Evolutionary conservation across 192 early-diverging fungal species (phyloP), one percentile per base, ranked within the genome.

Genomic region (Coemansia sp.): DNA sequence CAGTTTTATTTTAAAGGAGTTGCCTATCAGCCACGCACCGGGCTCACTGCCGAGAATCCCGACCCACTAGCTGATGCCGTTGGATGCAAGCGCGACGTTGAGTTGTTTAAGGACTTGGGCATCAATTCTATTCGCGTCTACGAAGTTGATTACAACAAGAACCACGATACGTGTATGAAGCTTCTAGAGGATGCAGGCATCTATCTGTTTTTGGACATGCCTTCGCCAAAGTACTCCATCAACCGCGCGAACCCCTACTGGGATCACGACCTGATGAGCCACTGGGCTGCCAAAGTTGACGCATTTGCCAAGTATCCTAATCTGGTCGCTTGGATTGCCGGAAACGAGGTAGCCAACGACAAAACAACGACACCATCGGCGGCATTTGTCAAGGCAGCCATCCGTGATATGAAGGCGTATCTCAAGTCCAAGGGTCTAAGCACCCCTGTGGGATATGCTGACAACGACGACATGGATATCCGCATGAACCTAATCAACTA

Each of bases 1-100:
- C 87, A 90, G 65, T 86, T 88, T 69, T 90, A 80, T 48, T 84
- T 88, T 70, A 90, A 88, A 66, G 88, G 87, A 24, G 78, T 88
- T 6, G 83, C 85, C 1, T 90, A 90, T 50, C 88, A 88, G 63
- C 88, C 88, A 19, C 71, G 74, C 50, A 69, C 78, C 15, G 73
- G 73, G 1, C 46, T 74, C 19, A 64, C 57, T 18, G 41, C 42
- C 39, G 69, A 73, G 24, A 66, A 55, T 34, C 57, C 53, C 13
- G 88, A 88, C 61, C 86, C 86, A 18, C 77, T 90, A 43, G 73
- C 84, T 8, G 85, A 87, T 61, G 65, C 76, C 11, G 66, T 58
- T 21, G 84, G 80, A 21, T 90, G 88, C 69, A 78, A 79, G 62
- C 82, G 85, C 47, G 86, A 90, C 62, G 70, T 83, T 19, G 57